phyloP scores from a whole-genome alignment of 257 asterid genomes.

The Marsdenia floribunda region DNA sequence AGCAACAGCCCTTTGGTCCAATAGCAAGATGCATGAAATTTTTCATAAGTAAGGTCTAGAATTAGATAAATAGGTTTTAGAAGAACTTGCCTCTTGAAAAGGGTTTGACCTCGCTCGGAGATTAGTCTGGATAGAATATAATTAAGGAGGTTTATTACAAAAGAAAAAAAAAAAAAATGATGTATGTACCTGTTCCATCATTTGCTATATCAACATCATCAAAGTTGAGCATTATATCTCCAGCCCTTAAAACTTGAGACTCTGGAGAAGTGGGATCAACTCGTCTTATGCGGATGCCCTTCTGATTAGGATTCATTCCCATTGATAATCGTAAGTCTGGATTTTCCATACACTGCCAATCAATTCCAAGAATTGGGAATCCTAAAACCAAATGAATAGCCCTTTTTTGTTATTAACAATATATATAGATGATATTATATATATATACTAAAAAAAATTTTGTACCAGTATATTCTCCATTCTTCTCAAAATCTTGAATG shows the following conservation, averaged over 20 bases:
- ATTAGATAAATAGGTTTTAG: too few species aligned
- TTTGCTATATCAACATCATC: constrained; percentile 84
- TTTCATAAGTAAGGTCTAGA: too few species aligned
- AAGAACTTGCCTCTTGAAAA: too few species aligned
- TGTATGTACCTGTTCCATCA: constrained; percentile 78
- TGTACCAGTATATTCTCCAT: constrained; percentile 77
- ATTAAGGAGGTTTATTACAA: too few species aligned
- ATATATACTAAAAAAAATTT: too few species aligned
- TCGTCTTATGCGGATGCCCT: constrained; percentile 89
- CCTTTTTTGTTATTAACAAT: not conserved
- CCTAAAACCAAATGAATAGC: constrained; percentile 36
- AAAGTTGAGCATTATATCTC: constrained; percentile 83
- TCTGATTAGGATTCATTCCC: constrained; percentile 88
- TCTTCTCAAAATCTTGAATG: constrained; percentile 80
- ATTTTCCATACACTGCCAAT: constrained; percentile 99
- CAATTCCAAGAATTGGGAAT: constrained; percentile 86
- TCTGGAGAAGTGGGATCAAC: constrained; percentile 87
- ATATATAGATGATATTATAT: too few species aligned
- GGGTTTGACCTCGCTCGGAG: too few species aligned
- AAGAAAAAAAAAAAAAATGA: too few species aligned
- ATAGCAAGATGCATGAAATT: too few species aligned
- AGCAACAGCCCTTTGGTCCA: too few species aligned
- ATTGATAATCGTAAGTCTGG: constrained; percentile 77
- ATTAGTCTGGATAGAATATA: too few species aligned
- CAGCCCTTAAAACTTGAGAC: constrained; percentile 57